Evolutionary conservation across 2,329 filamentous ascomycete species (phyloP), one percentile per base, ranked within the genome.

Genomic region (Fusarium oligoseptatum): DNA sequence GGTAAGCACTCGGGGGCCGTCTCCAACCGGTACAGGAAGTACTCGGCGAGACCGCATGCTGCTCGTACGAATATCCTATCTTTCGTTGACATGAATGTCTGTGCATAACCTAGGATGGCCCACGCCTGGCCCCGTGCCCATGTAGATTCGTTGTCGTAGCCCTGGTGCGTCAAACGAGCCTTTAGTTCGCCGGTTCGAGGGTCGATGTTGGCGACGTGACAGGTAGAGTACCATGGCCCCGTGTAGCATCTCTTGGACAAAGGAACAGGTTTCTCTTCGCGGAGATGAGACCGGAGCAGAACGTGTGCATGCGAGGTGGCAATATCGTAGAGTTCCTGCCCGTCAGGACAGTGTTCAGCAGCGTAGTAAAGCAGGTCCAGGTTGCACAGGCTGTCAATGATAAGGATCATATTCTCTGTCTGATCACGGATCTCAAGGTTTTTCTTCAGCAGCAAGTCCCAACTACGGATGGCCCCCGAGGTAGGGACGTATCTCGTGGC

Each of bases 111-210:
- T 48, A 87, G 78, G 9, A 88, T 84, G 0, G 82, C 83, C 87
- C 87, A 89, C 0, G 85, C 84, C 66, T 88, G 87, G 0, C 87
- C 87, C 2, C 87, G 81, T 1, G 83, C 79, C 87, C 87, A 88
- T 0, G 85, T 87, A 0, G 85, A 87, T 14, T 80, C 73, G 58
- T 86, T 82, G 4, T 77, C 73, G 75, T 84, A 85, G 3, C 87
- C 87, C 68, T 89, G 87, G 11, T 83, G 84, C 0, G 87, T 88
- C 68, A 84, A 79, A 11, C 52, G 22, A 52, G 24, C 24, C 14
- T 69, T 60, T 9, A 70, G 12, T 7, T 68, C 60, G 8, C 66
- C 68, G 6, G 55, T 70, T 17, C 52, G 36, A 10, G 66, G 66
- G 12, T 24, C 2, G 20, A 88, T 80, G 66, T 89, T 87, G 29